A percentile compares a stretch with the other conserved stretches of the same genome.
These are phyloP conservation scores for Cornus controversa DNA, from an alignment of 148 eudicot species.

Conservation along the genomic window DNA sequence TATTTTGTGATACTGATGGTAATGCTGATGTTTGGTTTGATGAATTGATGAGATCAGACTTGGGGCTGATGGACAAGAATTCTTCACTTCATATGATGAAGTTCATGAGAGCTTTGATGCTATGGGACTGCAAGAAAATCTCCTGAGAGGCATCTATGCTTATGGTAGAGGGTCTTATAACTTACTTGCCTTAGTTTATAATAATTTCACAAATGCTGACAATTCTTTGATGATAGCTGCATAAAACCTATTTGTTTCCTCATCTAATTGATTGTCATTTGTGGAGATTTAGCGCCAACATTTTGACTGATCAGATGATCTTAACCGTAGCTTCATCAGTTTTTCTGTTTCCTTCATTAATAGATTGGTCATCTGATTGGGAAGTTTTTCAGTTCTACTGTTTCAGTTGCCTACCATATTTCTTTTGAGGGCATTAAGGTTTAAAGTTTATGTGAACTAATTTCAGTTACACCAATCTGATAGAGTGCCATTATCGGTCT, in stretches of 20 bases:
- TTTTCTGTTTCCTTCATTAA: too few species aligned
- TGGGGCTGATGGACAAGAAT: constrained; percentile 30
- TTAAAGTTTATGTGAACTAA: neutral
- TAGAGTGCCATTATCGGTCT: neutral
- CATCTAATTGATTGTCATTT: neutral
- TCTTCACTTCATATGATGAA: constrained; percentile 35
- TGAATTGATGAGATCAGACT: constrained; percentile 24
- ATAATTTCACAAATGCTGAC: neutral
- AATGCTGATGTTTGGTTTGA: constrained; percentile 8
- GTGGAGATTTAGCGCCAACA: neutral
- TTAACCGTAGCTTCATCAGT: neutral
- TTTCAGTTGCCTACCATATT: neutral
- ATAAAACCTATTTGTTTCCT: neutral
- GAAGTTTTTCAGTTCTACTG: neutral
- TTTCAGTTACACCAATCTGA: neutral
- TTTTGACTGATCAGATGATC: neutral
- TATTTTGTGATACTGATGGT: neutral
- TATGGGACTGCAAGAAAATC: constrained; percentile 45
- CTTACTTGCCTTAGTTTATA: neutral
- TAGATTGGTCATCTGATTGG: neutral
- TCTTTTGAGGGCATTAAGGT: neutral
- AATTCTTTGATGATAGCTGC: neutral
- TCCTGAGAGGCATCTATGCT: constrained; percentile 42
- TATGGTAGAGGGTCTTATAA: constrained; percentile 19
- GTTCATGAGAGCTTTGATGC: constrained; percentile 43